A percentile compares a stretch with the other conserved stretches of the same genome.
Evolutionary conservation across 495 filamentous ascomycete species (phyloP).

Genomic region (Penicillium desertorum): DNA sequence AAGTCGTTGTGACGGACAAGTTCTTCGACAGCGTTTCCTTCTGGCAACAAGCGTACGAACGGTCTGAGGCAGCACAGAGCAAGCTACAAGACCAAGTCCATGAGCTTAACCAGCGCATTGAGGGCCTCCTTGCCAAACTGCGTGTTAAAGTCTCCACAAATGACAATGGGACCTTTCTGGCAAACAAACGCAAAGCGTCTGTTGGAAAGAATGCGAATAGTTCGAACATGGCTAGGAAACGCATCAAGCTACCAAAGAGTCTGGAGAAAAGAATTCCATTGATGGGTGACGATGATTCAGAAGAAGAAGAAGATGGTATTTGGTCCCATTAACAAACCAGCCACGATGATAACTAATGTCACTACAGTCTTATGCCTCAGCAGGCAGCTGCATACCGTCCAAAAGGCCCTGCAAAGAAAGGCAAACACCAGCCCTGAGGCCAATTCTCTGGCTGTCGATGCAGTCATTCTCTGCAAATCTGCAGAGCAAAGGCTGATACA

Average conservation of each 20-base stretch:
- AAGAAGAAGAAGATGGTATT: constrained; percentile 1
- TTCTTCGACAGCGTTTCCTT: constrained; percentile 50
- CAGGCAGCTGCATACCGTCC: constrained; percentile 37
- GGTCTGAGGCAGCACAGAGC: constrained; percentile 45
- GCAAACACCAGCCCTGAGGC: constrained; percentile 11
- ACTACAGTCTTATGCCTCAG: constrained; percentile 25
- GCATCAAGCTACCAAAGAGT: constrained; percentile 22
- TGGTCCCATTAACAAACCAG: background rate
- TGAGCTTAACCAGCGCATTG: constrained; percentile 41
- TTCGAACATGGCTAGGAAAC: constrained; percentile 20
- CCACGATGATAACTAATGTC: constrained; percentile 7
- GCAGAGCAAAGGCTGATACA: constrained; percentile 23
- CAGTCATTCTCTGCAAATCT: constrained; percentile 31
- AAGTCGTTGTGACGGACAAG: constrained; percentile 22
- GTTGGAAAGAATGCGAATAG: constrained; percentile 5
- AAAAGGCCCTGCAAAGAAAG: constrained; percentile 35
- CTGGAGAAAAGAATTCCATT: constrained; percentile 16
- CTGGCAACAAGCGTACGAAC: constrained; percentile 52
- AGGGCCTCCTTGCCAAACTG: constrained; percentile 26
- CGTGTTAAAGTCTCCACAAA: constrained; percentile 8
- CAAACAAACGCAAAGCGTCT: constrained; percentile 32
- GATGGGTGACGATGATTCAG: background rate
- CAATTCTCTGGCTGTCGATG: constrained; percentile 22
- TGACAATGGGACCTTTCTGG: constrained; percentile 5
- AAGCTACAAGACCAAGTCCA: constrained; percentile 44